A percentile compares a stretch with the other conserved stretches of the same genome.
Evolutionary conservation across 208 protist species (phyloP).

Genomic region (Tritrichomonas foetus): DNA sequence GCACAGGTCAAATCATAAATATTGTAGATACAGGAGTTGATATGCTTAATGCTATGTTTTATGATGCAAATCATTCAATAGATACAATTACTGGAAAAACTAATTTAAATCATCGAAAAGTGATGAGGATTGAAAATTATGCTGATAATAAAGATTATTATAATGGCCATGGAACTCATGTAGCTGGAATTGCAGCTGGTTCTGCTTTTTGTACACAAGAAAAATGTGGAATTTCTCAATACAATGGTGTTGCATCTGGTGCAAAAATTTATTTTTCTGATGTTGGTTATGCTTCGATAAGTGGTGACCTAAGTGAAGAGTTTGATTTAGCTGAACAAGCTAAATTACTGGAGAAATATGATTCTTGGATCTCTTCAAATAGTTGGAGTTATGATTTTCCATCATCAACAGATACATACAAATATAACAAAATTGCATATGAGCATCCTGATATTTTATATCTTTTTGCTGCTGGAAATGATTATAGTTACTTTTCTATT

Average conservation of each 20-base stretch:
- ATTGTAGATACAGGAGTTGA: neutral
- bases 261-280: neutral
- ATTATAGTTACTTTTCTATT: neutral
- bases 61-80: neutral
- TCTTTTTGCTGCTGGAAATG: neutral
- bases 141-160: neutral
- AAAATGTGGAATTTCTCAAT: neutral
- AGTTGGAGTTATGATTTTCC: neutral
- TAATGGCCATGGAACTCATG: neutral
- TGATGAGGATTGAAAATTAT: neutral
- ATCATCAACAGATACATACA: neutral
- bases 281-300: neutral
- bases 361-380: neutral
- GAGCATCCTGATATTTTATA: neutral
- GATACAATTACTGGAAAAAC: neutral
- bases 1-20: neutral
- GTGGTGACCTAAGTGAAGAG: neutral
- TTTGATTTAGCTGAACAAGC: neutral
- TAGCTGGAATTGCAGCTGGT: neutral
- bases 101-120: neutral
- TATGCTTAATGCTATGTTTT: neutral
- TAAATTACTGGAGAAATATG: neutral
- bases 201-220: neutral
- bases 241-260: neutral
- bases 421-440: neutral